Base-by-base conservation (phyloP, 805 yeast genomes). In the Candida railenensis region DNA sequence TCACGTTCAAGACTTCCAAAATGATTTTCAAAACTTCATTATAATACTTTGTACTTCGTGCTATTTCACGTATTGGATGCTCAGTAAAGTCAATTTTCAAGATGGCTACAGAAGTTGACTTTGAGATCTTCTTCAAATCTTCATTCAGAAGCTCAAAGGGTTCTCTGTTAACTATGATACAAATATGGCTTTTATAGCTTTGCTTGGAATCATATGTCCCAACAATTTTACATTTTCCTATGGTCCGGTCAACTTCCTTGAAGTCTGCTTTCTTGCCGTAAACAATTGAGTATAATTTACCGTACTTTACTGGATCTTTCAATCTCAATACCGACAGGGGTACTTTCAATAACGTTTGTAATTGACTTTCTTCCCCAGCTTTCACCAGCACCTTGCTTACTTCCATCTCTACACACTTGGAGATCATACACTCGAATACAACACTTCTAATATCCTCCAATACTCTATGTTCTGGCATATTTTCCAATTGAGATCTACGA, bases 401-500 rank as follows among this genome's bases (percentile, higher is more conserved):
- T 25, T 25, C 30, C 11, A 25, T 11, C 11, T 25, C 30, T 7
- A 25, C 5, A 25, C 9, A 7, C 5, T 25, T 25, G 11, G 9
- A 5, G 11, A 25, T 5, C 5, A 25, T 5, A 5, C 5, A 25
- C 30, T 25, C 30, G 11, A 25, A 25, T 25, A 73, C 38, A 3
- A 53, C 42, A 1, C 47, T 45, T 46, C 69, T 63, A 1, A 79
- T 22, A 1, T 63, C 63, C 12, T 54, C 61, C 0, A 64, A 38
- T 0, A 65, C 22, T 11, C 53, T 56, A 1, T 51, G 42, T 42
- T 57, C 54, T 0, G 69, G 54, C 0, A 48, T 22, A 2, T 53
- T 49, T 3, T 52, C 22, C 1, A 67, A 22, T 4, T 62, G 63
- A 1, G 45, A 48, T 28, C 65, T 58, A 19, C 86, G 58, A 3